phyloP scores from a whole-genome alignment of 805 yeast species.

The Candida corydali region DNA sequence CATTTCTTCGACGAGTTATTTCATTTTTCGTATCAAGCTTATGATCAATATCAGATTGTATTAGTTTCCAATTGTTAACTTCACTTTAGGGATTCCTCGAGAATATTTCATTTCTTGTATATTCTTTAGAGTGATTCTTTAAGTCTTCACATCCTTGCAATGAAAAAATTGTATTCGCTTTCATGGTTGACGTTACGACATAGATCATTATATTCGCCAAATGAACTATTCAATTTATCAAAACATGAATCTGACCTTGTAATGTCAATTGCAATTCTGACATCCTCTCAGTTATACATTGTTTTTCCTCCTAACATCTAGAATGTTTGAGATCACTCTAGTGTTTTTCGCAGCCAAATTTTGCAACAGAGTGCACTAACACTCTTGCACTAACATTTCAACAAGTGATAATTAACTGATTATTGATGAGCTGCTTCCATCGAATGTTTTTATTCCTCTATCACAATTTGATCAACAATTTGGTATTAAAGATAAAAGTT shows the following conservation, averaged over 20 bases:
- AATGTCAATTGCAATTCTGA: constrained; percentile 45
- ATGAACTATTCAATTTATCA: constrained; percentile 47
- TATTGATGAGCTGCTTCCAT: too few species aligned
- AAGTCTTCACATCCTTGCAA: constrained; percentile 25
- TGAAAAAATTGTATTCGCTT: constrained; percentile 33
- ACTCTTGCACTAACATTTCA: too few species aligned
- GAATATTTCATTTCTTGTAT: constrained; percentile 22
- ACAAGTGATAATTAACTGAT: too few species aligned
- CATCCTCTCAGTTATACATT: constrained; percentile 35
- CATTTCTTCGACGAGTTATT: constrained; percentile 48
- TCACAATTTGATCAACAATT: too few species aligned
- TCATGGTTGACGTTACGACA: constrained; percentile 39
- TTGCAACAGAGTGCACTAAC: too few species aligned
- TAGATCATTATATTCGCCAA: constrained; percentile 54
- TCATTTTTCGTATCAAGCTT: constrained; percentile 53
- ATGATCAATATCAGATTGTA: constrained; percentile 33
- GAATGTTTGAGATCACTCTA: too few species aligned
- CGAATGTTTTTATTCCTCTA: too few species aligned
- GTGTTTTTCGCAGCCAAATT: too few species aligned
- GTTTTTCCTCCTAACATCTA: too few species aligned
- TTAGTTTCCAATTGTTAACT: constrained; percentile 30
- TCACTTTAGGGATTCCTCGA: constrained; percentile 44
- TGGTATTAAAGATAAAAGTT: too few species aligned
- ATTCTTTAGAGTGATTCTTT: constrained; percentile 4
- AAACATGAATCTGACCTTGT: constrained; percentile 45